Conservation (phyloP, 441 rosid species). For the Corymbia calophylla region DNA sequence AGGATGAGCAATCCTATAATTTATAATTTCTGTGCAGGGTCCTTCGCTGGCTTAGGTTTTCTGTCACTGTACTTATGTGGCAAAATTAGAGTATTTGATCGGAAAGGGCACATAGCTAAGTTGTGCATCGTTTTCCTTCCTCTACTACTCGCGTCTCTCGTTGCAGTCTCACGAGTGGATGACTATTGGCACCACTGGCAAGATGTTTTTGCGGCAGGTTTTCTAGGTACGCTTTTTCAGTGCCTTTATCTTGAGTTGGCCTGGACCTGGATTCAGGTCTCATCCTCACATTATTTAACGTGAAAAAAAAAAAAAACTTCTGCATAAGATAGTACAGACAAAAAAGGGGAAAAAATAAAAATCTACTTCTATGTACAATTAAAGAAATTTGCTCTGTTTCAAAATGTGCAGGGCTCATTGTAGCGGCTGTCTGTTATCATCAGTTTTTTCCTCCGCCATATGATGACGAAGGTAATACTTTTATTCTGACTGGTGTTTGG, state of each 20-base stretch:
- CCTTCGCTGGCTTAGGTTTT: slow-evolving; percentile 75
- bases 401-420: slow-evolving; percentile 42
- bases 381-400: not conserved
- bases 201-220: slow-evolving; percentile 86
- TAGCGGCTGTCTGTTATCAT: slow-evolving; percentile 59
- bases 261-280: not conserved
- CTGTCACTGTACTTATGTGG: slow-evolving; percentile 81
- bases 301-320: not conserved
- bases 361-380: not conserved
- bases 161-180: slow-evolving; percentile 85
- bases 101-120: slow-evolving; percentile 81
- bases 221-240: slow-evolving; percentile 43
- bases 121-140: slow-evolving; percentile 68
- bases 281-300: not conserved
- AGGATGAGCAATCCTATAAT: not conserved
- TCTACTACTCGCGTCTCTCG: slow-evolving; percentile 59
- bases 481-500: not conserved
- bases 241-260: not conserved
- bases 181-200: slow-evolving; percentile 99
- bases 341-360: not conserved
- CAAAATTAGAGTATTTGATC: slow-evolving; percentile 66
- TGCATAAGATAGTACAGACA: not conserved
- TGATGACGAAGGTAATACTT: slow-evolving; percentile 40
- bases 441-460: slow-evolving; percentile 78
- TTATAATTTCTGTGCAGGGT: slow-evolving; percentile 35